Percentiles rank a stretch among this genome's conserved stretches.
phyloP scores from a whole-genome alignment of 129 eudicot genomes.

The Pulicaria dysenterica region DNA sequence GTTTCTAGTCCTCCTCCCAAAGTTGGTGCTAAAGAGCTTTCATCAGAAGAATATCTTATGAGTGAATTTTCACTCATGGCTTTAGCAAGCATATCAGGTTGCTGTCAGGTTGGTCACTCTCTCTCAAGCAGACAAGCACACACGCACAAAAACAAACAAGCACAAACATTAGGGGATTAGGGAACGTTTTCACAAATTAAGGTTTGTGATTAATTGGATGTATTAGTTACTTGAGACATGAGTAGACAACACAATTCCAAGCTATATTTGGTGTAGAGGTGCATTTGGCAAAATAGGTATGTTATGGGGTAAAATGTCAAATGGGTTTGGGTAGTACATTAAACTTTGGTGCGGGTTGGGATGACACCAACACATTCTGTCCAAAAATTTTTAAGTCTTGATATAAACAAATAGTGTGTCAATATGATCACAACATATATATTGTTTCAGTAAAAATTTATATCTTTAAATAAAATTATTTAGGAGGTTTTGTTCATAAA shows the following conservation, averaged over 20 bases:
- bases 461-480: background rate
- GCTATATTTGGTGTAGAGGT: slow-evolving; percentile 5
- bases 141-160: background rate
- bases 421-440: background rate
- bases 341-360: background rate
- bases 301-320: background rate
- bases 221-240: slow-evolving; percentile 5
- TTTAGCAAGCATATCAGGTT: slow-evolving; percentile 91
- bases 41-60: slow-evolving; percentile 58
- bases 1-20: slow-evolving; percentile 68
- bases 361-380: background rate
- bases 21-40: slow-evolving; percentile 68
- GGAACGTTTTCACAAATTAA: background rate
- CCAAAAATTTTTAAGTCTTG: background rate
- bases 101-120: slow-evolving; percentile 75
- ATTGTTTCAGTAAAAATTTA: background rate
- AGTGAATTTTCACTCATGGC: slow-evolving; percentile 52
- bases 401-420: background rate
- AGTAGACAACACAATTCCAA: background rate
- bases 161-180: background rate
- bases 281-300: background rate
- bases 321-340: background rate
- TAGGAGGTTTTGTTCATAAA: background rate
- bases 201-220: slow-evolving; percentile 11
- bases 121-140: slow-evolving; percentile 9